phyloP scores from a whole-genome alignment of 2,329 filamentous ascomycete genomes.

The Venturia carpophila region DNA sequence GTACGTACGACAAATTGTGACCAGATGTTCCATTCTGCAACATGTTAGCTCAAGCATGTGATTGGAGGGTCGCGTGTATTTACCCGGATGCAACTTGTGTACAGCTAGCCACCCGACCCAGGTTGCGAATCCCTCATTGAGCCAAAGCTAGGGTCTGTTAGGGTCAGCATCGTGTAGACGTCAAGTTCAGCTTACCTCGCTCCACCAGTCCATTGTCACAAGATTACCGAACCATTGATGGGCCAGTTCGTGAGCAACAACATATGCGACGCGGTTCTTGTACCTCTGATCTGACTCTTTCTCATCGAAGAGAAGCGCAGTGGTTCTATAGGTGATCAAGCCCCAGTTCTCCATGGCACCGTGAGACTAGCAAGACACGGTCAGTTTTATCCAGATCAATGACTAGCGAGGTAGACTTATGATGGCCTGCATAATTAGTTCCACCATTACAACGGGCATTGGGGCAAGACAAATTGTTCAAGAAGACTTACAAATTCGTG shows the following conservation, averaged over 20 bases:
- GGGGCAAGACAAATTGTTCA: constrained; percentile 11
- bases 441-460: constrained; percentile 10
- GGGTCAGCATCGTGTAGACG: not conserved
- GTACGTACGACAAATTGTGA: constrained; percentile 78
- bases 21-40: constrained; percentile 88
- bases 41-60: not conserved
- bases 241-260: constrained; percentile 94
- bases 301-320: constrained; percentile 92
- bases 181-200: constrained; percentile 44
- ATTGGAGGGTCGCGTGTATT: constrained; percentile 19
- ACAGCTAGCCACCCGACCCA: constrained; percentile 96
- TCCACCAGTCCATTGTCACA: constrained; percentile 97
- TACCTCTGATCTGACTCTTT: constrained; percentile 82
- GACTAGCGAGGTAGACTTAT: constrained; percentile 30
- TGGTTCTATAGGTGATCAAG: constrained; percentile 84
- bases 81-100: constrained; percentile 77
- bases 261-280: constrained; percentile 90
- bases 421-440: constrained; percentile 30
- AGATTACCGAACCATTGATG: constrained; percentile 96
- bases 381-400: not conserved
- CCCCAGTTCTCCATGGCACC: constrained; percentile 97
- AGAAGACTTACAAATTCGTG: constrained; percentile 70
- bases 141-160: constrained; percentile 49
- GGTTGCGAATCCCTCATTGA: constrained; percentile 94
- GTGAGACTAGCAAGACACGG: constrained; percentile 46